Percentiles rank a stretch among this genome's conserved stretches.
Conservation (phyloP, 1,139 yeast genomes). For the Kluyveromyces sp. region DNA sequence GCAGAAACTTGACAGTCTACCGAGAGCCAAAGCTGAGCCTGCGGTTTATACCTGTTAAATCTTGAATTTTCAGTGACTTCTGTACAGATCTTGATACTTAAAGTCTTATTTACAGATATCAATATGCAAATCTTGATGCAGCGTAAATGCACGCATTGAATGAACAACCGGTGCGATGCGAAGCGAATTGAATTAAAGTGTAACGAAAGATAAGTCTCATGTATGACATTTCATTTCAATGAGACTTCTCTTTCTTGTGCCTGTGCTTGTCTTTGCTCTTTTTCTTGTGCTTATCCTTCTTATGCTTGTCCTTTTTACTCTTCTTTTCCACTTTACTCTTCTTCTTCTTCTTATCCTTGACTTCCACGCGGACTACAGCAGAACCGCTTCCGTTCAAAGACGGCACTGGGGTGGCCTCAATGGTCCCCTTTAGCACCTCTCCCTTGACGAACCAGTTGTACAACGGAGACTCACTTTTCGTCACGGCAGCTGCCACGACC, state of each 20-base stretch:
- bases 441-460: constrained; percentile 74
- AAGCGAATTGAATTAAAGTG: too few relatives aligned
- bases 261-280: constrained; percentile 5
- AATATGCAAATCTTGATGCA: too few relatives aligned
- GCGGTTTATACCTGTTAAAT: too few relatives aligned
- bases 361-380: constrained; percentile 14
- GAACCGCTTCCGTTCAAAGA: constrained; percentile 13
- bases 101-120: too few relatives aligned
- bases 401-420: constrained; percentile 21
- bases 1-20: too few relatives aligned
- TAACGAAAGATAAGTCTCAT: neutral
- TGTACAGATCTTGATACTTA: too few relatives aligned
- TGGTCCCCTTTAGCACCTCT: constrained; percentile 75
- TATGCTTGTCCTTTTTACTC: constrained; percentile 21
- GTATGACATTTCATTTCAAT: neutral
- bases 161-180: too few relatives aligned
- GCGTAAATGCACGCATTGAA: too few relatives aligned
- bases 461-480: constrained; percentile 51
- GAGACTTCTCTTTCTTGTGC: constrained; percentile 1
- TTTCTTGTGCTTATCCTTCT: constrained; percentile 20
- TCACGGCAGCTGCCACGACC: constrained; percentile 40
- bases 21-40: too few relatives aligned
- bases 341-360: constrained; percentile 17
- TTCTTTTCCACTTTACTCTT: constrained; percentile 24
- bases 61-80: too few relatives aligned